Evolutionary conservation across 2,329 filamentous ascomycete species (phyloP), one percentile per base, ranked within the genome.

Genomic region (Talaromyces amestolkiae): DNA sequence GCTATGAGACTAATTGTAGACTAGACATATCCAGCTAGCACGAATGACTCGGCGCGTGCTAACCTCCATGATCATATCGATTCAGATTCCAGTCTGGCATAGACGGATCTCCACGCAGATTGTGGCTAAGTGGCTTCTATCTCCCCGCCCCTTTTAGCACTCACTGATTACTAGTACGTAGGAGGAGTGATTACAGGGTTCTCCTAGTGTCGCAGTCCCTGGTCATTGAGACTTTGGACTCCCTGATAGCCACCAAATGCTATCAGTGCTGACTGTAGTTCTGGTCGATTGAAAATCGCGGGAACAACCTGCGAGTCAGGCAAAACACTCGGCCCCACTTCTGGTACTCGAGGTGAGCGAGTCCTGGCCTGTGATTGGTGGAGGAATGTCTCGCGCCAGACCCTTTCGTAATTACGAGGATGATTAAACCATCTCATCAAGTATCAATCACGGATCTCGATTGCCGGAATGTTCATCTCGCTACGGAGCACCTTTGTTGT

Each of bases 1-100:
- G 9, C 45, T 27, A 47, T 17, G 17, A 51, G 43, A 33, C 27
- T 33, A 33, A 53, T 53, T 15, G 27, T 33, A n/a, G 24, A 24
- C 53, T 56, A 56, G 9, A 22, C 53, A 39, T 31, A 24, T 56
- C 33, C 33, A 56, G 53, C 53, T 56, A 56, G 53, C 33, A 37
- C 33, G 19, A 56, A 56, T 56, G 53, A 56, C 53, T 56, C 33
- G 22, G 53, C 11, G 27, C 31, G 24, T 54, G 27, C 51, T 33
- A 35, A 54, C 27, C 31, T 19, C 9, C 9, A 35, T 54, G 1
- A 33, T 35, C 8, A 13, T 53, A 19, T 22, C 19, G 24, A 35
- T 33, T 31, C 27, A 53, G 49, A n/a, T 19, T 35, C 24, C 11
- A 27, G 24, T 33, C 49, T 53, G 17, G 49, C 27, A 35, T 53